A percentile compares a stretch with the other conserved stretches of the same genome.
These are phyloP conservation scores for Coffea humblotiana DNA, from an alignment of 305 asterid species.

Conservation along the genomic window DNA sequence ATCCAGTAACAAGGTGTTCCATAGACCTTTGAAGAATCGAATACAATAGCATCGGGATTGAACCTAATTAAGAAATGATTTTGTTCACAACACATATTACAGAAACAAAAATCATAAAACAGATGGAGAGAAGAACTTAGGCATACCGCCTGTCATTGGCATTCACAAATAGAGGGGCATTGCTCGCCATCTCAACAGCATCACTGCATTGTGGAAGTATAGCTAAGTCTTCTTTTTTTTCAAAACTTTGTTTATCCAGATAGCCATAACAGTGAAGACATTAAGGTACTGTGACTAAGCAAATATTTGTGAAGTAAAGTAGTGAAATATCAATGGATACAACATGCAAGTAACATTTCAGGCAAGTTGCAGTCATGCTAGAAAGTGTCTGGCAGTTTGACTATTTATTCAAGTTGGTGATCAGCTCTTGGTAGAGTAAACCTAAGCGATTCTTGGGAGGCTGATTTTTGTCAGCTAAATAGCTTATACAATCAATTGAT, in stretches of 20 bases:
- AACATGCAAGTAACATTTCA: too few species aligned
- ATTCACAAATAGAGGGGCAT: constrained; percentile 88
- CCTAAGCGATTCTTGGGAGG: neutral
- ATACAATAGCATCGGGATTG: constrained; percentile 91
- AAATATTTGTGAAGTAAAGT: neutral
- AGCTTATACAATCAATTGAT: neutral
- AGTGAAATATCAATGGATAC: neutral
- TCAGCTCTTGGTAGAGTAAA: neutral
- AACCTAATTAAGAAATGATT: constrained; percentile 41
- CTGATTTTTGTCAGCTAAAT: neutral
- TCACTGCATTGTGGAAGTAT: constrained; percentile 49
- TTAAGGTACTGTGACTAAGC: neutral
- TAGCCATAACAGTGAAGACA: constrained; percentile 1
- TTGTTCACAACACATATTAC: constrained; percentile 27
- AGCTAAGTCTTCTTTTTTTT: constrained; percentile 5
- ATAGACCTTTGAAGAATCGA: constrained; percentile 66
- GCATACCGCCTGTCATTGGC: constrained; percentile 64
- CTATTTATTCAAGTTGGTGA: neutral
- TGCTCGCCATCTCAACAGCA: constrained; percentile 82
- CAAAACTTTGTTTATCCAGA: too few species aligned
- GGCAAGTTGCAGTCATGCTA: neutral
- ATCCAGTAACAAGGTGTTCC: constrained; percentile 99
- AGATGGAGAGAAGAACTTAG: neutral
- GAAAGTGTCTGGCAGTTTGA: neutral
- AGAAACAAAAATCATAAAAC: neutral